Percentiles rank a stretch among this genome's conserved stretches.
Conservation (phyloP, 1,284 basidiomycete genomes). For the Cutaneotrichosporon cavernicola region DNA sequence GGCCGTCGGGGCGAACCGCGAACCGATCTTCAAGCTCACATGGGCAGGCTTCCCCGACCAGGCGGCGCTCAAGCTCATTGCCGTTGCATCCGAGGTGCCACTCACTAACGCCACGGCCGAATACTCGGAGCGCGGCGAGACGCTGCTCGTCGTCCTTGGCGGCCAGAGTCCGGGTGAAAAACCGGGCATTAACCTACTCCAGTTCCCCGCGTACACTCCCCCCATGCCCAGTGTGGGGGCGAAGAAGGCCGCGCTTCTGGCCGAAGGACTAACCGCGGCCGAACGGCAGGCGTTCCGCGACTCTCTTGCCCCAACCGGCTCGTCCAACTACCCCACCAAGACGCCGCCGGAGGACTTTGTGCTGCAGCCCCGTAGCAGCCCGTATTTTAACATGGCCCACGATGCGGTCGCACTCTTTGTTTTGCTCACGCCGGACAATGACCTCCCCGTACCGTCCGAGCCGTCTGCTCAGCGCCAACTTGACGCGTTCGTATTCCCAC, state of each 20-base stretch:
- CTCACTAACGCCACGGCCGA: slow-evolving; percentile 47
- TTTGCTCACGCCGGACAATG: slow-evolving; percentile 48
- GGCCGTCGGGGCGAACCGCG: slow-evolving; percentile 54
- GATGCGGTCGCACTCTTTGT: slow-evolving; percentile 69
- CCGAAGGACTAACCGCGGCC: slow-evolving; percentile 57
- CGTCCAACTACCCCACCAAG: slow-evolving; percentile 63
- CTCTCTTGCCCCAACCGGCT: slow-evolving; percentile 61
- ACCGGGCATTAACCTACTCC: slow-evolving; percentile 67
- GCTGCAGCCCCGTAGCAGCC: slow-evolving; percentile 67
- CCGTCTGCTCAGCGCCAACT: slow-evolving; percentile 47
- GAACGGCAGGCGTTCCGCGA: slow-evolving; percentile 66
- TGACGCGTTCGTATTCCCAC: slow-evolving; percentile 55
- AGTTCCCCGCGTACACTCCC: slow-evolving; percentile 65
- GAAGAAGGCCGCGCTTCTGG: slow-evolving; percentile 11
- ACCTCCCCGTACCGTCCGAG: slow-evolving; percentile 37
- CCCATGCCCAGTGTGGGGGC: neutral
- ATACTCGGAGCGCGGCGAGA: slow-evolving; percentile 61
- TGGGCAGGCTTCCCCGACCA: slow-evolving; percentile 74
- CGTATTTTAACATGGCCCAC: slow-evolving; percentile 67
- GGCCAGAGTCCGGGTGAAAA: slow-evolving; percentile 63
- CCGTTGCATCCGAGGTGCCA: slow-evolving; percentile 28
- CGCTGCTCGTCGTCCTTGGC: slow-evolving; percentile 73
- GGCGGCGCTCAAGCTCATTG: slow-evolving; percentile 38
- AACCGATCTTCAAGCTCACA: slow-evolving; percentile 83
- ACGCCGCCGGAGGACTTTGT: slow-evolving; percentile 74